Evolutionary conservation across 2,329 filamentous ascomycete genomes (phyloP).

Genomic region (Ilyonectria mors-panacis): DNA sequence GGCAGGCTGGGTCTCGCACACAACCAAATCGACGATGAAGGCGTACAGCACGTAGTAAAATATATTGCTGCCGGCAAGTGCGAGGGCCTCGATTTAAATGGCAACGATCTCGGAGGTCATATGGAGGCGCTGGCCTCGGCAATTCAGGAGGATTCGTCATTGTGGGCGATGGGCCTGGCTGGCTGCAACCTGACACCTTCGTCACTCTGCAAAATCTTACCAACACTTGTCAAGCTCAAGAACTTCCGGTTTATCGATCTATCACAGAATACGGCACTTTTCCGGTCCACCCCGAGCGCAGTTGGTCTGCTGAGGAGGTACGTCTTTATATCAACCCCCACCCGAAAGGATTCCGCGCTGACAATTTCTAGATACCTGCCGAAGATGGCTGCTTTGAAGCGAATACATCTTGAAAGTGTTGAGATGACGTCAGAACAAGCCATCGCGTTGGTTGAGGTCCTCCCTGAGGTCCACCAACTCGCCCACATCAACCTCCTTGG

Average conservation of each 20-base stretch:
- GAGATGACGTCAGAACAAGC: slow-evolving; percentile 88
- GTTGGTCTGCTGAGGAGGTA: slow-evolving; percentile 82
- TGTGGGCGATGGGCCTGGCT: slow-evolving; percentile 89
- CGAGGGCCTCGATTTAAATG: slow-evolving; percentile 89
- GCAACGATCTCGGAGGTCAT: slow-evolving; percentile 78
- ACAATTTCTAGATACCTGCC: slow-evolving; percentile 76
- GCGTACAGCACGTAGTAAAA: slow-evolving; percentile 80
- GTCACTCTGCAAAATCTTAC: slow-evolving; percentile 81
- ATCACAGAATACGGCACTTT: slow-evolving; percentile 89
- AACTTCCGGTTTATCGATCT: slow-evolving; percentile 92
- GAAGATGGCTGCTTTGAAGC: slow-evolving; percentile 81
- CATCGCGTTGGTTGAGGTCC: slow-evolving; percentile 90
- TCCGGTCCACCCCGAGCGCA: slow-evolving; percentile 80
- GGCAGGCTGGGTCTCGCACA: slow-evolving; percentile 86
- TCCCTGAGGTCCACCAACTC: slow-evolving; percentile 85
- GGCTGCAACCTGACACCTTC: slow-evolving; percentile 85
- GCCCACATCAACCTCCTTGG: slow-evolving; percentile 91
- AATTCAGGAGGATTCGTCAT: slow-evolving; percentile 67
- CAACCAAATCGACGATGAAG: slow-evolving; percentile 82
- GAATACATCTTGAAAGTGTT: slow-evolving; percentile 89
- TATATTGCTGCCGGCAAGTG: slow-evolving; percentile 85
- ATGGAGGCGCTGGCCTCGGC: slow-evolving; percentile 68
- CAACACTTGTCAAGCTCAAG: slow-evolving; percentile 77
- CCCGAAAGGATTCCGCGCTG: slow-evolving; percentile 6
- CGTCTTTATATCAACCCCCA: slow-evolving; percentile 43